These are phyloP conservation scores for Mortierella sp. DNA, from an alignment of 371 early-diverging fungal genomes.

Conservation along the genomic window DNA sequence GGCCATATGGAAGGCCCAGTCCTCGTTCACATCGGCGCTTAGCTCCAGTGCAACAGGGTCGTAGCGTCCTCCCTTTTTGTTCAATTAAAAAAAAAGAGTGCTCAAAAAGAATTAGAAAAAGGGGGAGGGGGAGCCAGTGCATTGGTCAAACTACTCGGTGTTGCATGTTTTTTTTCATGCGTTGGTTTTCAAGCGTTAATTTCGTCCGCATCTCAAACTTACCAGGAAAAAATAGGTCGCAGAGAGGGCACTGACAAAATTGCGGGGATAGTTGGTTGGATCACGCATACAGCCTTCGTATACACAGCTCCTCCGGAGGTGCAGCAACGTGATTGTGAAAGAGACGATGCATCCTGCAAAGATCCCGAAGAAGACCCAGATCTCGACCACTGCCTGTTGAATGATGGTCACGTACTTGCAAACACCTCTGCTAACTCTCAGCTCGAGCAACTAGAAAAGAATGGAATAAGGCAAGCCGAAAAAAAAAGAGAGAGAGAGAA, in stretches of 20 bases:
- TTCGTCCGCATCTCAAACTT: background rate
- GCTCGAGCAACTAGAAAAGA: conserved; percentile 10
- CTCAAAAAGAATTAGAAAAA: background rate
- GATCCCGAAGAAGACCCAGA: conserved; percentile 23
- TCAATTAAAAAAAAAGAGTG: background rate
- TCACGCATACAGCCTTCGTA: background rate
- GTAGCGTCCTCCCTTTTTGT: conserved; percentile 12
- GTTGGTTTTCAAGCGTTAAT: background rate
- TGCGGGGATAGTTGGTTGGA: background rate
- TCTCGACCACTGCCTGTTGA: conserved; percentile 6
- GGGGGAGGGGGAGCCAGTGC: no score
- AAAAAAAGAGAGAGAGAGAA: no score
- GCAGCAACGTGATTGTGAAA: conserved; percentile 4
- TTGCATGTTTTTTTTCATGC: no score
- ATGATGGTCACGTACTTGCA: conserved; percentile 29
- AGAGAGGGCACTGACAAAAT: background rate
- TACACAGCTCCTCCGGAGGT: background rate
- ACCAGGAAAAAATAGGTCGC: conserved; percentile 14
- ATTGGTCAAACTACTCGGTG: no score
- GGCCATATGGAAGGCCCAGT: background rate
- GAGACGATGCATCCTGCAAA: conserved; percentile 16
- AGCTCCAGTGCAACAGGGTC: background rate
- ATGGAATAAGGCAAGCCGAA: no score
- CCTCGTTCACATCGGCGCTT: background rate
- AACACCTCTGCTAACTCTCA: conserved; percentile 8